Conservation (phyloP, 352 stramenopile species). For the Phytophthora chlamydospora region DNA sequence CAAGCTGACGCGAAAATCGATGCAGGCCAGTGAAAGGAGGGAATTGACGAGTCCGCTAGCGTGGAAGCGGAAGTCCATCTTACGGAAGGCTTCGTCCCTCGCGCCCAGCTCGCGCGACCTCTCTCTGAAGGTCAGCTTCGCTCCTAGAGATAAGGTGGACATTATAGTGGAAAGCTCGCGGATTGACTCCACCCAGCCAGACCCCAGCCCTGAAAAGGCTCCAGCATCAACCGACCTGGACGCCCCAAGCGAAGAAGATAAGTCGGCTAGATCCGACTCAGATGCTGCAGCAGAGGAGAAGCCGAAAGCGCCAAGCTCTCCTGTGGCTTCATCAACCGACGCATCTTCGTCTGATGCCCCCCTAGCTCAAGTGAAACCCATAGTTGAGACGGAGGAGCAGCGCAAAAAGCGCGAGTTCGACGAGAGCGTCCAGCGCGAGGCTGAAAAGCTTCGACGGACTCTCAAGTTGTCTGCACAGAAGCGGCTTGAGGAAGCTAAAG, state of each 20-base stretch:
- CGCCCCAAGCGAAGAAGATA: constrained; percentile 6
- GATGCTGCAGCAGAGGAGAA: constrained; percentile 10
- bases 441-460: constrained; percentile 63
- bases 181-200: constrained; percentile 28
- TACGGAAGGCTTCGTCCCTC: constrained; percentile 39
- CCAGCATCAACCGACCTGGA: constrained; percentile 1
- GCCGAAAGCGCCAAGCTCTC: constrained; percentile 11
- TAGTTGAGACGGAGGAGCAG: constrained; percentile 43
- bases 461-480: constrained; percentile 78
- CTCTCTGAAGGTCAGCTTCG: constrained; percentile 42
- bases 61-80: constrained; percentile 42
- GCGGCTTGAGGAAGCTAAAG: constrained; percentile 76
- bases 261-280: constrained; percentile 8
- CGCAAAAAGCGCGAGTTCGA: constrained; percentile 59
- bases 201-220: constrained; percentile 29
- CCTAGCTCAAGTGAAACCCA: neutral
- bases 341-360: constrained; percentile 2
- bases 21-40: constrained; percentile 21
- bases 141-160: constrained; percentile 29
- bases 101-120: constrained; percentile 10
- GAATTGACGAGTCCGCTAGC: constrained; percentile 22
- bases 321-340: neutral
- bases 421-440: constrained; percentile 69
- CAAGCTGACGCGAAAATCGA: constrained; percentile 30
- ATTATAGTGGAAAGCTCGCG: constrained; percentile 35